A percentile compares a stretch with the other conserved stretches of the same genome.
Conservation (phyloP, 495 filamentous ascomycete genomes). For the Xylaria palmicola region DNA sequence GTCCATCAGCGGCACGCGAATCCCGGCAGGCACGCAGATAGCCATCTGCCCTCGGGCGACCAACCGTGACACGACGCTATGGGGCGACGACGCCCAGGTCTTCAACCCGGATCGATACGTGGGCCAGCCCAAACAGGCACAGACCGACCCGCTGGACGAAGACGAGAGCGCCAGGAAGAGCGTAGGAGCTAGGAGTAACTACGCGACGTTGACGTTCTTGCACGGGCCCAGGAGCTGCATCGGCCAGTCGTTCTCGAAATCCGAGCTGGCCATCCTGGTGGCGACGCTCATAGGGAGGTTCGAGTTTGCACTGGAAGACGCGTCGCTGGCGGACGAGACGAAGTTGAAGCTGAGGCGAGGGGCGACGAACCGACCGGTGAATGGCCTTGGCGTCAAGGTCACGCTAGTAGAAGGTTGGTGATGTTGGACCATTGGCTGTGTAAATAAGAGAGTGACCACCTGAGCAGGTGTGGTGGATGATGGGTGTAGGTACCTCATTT, state of each 20-base stretch:
- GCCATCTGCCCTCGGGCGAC: constrained; percentile 49
- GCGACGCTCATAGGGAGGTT: constrained; percentile 63
- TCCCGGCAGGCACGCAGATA: constrained; percentile 52
- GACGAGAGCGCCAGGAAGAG: constrained; percentile 12
- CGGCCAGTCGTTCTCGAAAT: constrained; percentile 62
- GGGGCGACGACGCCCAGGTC: constrained; percentile 38
- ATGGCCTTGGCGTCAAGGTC: constrained; percentile 58
- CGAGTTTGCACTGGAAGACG: constrained; percentile 48
- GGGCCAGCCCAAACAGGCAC: constrained; percentile 11
- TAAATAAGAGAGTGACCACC: too few species aligned
- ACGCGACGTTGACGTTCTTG: constrained; percentile 45
- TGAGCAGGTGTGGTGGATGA: too few species aligned
- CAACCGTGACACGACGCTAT: constrained; percentile 44
- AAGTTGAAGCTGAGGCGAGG: constrained; percentile 48
- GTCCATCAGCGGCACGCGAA: constrained; percentile 45
- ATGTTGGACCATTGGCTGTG: not conserved
- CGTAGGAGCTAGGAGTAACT: constrained; percentile 39
- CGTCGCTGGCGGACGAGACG: constrained; percentile 38
- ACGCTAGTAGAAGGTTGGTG: constrained; percentile 56
- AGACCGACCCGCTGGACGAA: constrained; percentile 20
- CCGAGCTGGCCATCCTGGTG: constrained; percentile 66
- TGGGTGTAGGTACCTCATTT: too few species aligned
- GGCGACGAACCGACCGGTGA: constrained; percentile 53
- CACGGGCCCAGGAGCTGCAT: constrained; percentile 44
- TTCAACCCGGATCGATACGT: constrained; percentile 47